Conservation (phyloP, 768 basidiomycete species). For the Phaeotremella skinneri region DNA sequence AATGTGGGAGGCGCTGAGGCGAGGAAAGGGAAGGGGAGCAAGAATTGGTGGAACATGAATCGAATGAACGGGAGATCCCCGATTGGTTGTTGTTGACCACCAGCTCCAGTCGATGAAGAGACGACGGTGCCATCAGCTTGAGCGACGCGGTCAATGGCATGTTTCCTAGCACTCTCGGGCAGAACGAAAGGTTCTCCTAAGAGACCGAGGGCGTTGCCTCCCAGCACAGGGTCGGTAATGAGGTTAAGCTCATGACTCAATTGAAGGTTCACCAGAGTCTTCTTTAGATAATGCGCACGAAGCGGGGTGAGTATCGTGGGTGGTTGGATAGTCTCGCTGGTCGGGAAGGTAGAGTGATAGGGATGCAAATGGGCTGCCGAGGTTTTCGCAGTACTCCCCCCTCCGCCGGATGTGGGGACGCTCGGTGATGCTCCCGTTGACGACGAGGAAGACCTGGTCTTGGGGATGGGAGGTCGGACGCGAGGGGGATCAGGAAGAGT, state of each 20-base stretch:
- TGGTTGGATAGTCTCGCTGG: slow-evolving; percentile 15
- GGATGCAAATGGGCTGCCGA: slow-evolving; percentile 38
- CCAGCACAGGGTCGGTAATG: slow-evolving; percentile 56
- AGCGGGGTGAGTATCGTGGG: slow-evolving; percentile 67
- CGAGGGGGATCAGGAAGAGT: not conserved
- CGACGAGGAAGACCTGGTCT: slow-evolving; percentile 1
- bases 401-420: not conserved
- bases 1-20: slow-evolving; percentile 82
- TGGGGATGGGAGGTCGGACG: not conserved
- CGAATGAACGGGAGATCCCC: slow-evolving; percentile 79
- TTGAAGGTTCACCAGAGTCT: slow-evolving; percentile 83
- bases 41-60: slow-evolving; percentile 86
- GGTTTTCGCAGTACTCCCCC: slow-evolving; percentile 8
- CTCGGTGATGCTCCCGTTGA: not conserved
- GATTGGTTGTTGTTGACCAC: not conserved
- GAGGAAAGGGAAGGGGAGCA: slow-evolving; percentile 94
- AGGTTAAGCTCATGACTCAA: slow-evolving; percentile 73
- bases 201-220: slow-evolving; percentile 64
- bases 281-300: slow-evolving; percentile 97
- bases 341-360: slow-evolving; percentile 26
- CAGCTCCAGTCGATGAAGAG: not conserved
- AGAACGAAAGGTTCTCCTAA: slow-evolving; percentile 83
- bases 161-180: slow-evolving; percentile 30
- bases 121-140: slow-evolving; percentile 44
- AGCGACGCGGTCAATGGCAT: slow-evolving; percentile 31